Evolutionary conservation across 805 yeast species (phyloP).

Genomic region (Wickerhamiella brachini): DNA sequence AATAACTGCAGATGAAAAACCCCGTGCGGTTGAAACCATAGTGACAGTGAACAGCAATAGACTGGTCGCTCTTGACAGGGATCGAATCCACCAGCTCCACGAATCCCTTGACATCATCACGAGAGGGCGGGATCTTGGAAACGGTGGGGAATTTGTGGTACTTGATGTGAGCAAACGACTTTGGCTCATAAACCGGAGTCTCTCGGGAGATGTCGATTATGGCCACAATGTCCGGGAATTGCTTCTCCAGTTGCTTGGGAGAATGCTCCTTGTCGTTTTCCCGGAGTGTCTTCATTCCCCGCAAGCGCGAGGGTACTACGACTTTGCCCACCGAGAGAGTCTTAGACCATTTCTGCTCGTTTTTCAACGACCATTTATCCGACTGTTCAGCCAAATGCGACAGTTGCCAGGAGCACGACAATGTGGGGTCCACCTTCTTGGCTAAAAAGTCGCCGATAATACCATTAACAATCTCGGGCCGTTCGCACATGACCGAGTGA

Average conservation of each 20-base stretch:
- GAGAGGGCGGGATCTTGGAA: slow-evolving; percentile 61
- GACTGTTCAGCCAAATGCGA: slow-evolving; percentile 38
- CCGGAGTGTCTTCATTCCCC: slow-evolving; percentile 65
- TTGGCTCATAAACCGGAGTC: slow-evolving; percentile 58
- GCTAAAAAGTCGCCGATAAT: slow-evolving; percentile 44
- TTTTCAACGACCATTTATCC: slow-evolving; percentile 66
- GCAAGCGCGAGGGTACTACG: slow-evolving; percentile 31
- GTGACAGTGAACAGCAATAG: slow-evolving; percentile 62
- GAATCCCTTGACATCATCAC: slow-evolving; percentile 42
- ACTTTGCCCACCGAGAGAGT: slow-evolving; percentile 32
- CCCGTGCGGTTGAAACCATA: slow-evolving; percentile 76
- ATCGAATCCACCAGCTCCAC: slow-evolving; percentile 39
- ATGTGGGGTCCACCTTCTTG: slow-evolving; percentile 34
- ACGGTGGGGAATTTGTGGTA: slow-evolving; percentile 68
- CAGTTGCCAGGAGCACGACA: slow-evolving; percentile 61
- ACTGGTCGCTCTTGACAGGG: slow-evolving; percentile 21
- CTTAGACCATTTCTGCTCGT: slow-evolving; percentile 56
- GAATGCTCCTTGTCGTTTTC: slow-evolving; percentile 50
- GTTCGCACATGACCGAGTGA: slow-evolving; percentile 48
- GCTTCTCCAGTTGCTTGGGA: slow-evolving; percentile 38
- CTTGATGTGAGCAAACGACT: slow-evolving; percentile 35
- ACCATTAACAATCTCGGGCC: slow-evolving; percentile 53
- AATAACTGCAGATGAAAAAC: slow-evolving; percentile 52
- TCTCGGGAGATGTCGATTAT: slow-evolving; percentile 53
- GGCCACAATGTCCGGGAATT: slow-evolving; percentile 39